Evolutionary conservation across 805 yeast species (phyloP), one percentile per base, ranked within the genome.

Genomic region (Lachancea fermentati): DNA sequence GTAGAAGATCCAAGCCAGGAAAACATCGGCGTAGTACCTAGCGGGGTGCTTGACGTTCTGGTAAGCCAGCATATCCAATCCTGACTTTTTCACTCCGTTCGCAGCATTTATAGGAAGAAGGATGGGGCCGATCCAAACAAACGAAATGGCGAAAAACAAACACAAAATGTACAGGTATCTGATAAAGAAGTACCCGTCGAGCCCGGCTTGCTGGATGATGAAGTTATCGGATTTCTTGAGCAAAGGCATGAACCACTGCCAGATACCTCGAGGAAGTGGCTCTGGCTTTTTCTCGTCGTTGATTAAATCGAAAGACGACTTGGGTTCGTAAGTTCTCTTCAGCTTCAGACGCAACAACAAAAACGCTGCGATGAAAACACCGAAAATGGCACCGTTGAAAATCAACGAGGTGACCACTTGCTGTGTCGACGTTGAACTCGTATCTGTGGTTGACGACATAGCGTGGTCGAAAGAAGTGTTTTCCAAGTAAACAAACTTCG

Each of bases 161-260:
- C 75, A 66, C 47, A 86, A 66, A 28, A 83, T 54, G 36, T 75
- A 71, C 19, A 93, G 61, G 57, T 84, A 93, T 49, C 98, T 72
- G 46, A 88, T 65, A 60, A 89, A 91, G 57, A 93, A 81, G 66
- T 85, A 91, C 4, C 96, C 97, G 58, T 91, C 97, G n/a, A 91
- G 59, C 13, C 97, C 97, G 15, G 93, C 82, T 54, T 91, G 94
- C 49, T 81, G 79, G 44, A 91, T 76, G 41, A 89, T 71, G 55
- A 85, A 85, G 35, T 82, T 67, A 41, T 85, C 88, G 1, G 86
- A 76, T 55, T 84, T 80, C 35, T 72, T 64, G 36, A 85, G 51
- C 19, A 91, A 57, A 5, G 81, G 79, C 6, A 62, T 47, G 8
- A 88, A 42, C 97, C 97, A 89, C 24, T 73, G 67, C 57, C 79